phyloP scores from a whole-genome alignment of 2,329 filamentous ascomycete species.

The Exophiala spinifera region DNA sequence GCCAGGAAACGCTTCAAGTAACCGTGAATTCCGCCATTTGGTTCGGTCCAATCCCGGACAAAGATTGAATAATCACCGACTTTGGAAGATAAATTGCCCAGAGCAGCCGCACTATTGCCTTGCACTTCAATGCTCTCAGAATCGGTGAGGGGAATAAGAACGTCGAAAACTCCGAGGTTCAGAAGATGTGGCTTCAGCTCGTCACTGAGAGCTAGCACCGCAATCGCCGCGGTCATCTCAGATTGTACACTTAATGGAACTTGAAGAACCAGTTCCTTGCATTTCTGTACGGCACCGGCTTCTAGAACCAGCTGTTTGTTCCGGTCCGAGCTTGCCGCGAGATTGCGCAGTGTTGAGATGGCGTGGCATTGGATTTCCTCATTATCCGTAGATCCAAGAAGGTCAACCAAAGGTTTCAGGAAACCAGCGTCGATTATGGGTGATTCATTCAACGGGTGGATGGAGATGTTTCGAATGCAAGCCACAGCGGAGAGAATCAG shows the following conservation, averaged over 20 bases:
- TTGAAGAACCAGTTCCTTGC: conserved; percentile 91
- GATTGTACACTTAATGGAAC: conserved; percentile 94
- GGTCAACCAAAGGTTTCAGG: conserved; percentile 85
- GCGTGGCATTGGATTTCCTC: conserved; percentile 99
- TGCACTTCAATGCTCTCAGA: conserved; percentile 97
- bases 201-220: conserved; percentile 89
- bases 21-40: conserved; percentile 90
- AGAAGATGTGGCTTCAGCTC: conserved; percentile 90
- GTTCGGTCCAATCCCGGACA: conserved; percentile 87
- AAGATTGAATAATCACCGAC: conserved; percentile 97
- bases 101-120: conserved; percentile 91
- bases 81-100: conserved; percentile 96
- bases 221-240: conserved; percentile 99
- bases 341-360: conserved; percentile 91
- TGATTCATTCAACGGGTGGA: conserved; percentile 95
- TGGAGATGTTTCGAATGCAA: conserved; percentile 98
- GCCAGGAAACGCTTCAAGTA: conserved; percentile 91
- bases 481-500: conserved; percentile 95
- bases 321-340: conserved; percentile 92
- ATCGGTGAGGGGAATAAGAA: conserved; percentile 90
- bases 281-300: conserved; percentile 95
- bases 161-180: conserved; percentile 90
- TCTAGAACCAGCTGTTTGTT: conserved; percentile 98
- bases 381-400: conserved; percentile 92
- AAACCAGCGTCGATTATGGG: conserved; percentile 98